phyloP scores from a whole-genome alignment of 2,329 filamentous ascomycete genomes.

The Coniosporium tulheliwenetii region DNA sequence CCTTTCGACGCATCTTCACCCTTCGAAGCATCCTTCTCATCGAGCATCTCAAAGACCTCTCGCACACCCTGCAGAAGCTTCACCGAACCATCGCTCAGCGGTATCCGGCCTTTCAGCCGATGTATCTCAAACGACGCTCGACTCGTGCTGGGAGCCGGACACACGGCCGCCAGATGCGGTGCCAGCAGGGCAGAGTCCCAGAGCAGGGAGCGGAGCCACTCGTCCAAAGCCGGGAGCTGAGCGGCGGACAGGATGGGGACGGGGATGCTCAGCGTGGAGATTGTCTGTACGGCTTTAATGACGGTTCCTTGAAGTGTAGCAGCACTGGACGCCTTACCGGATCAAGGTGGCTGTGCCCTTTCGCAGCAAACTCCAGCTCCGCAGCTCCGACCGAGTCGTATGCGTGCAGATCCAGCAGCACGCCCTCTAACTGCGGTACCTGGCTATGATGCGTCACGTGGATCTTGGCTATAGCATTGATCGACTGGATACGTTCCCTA shows the following conservation, averaged over 20 bases:
- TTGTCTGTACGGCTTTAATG: conserved; percentile 39
- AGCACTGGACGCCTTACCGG: conserved; percentile 46
- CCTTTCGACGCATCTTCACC: conserved; percentile 1
- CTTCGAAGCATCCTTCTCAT: conserved; percentile 21
- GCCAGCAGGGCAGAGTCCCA: conserved; percentile 54
- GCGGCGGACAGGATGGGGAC: conserved; percentile 42
- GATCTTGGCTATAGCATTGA: conserved; percentile 79
- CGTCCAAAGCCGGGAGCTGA: conserved; percentile 52
- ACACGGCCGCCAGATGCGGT: conserved; percentile 5
- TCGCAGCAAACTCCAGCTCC: conserved; percentile 49
- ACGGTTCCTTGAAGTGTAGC: neutral
- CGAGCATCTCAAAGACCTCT: conserved; percentile 84
- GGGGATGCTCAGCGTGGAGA: conserved; percentile 64
- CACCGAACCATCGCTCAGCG: conserved; percentile 45
- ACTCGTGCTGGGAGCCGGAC: conserved; percentile 3
- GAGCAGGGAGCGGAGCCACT: conserved; percentile 67
- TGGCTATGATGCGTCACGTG: conserved; percentile 66
- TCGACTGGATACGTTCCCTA: conserved; percentile 56
- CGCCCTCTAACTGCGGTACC: conserved; percentile 69
- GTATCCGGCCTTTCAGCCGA: conserved; percentile 67
- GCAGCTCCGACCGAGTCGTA: conserved; percentile 65
- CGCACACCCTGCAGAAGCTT: conserved; percentile 83
- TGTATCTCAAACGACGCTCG: conserved; percentile 58
- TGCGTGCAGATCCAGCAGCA: conserved; percentile 79
- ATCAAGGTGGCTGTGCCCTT: conserved; percentile 84